Evolutionary conservation across 2,329 filamentous ascomycete genomes (phyloP), one percentile per base, ranked within the genome.

Genomic region (Fusarium tanahbumbuense): DNA sequence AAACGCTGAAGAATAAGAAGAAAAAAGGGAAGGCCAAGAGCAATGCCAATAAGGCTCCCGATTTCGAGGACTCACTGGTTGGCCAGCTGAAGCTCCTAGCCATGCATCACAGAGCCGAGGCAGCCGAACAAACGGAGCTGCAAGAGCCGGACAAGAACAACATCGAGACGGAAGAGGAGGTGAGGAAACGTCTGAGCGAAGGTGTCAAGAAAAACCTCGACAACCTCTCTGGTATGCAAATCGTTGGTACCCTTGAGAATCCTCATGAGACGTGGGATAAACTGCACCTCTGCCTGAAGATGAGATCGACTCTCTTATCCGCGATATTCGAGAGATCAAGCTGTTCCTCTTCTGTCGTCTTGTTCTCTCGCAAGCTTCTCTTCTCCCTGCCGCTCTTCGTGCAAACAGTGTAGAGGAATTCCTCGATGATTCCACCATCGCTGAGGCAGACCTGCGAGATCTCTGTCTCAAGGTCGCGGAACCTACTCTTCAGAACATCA

Each of bases 131-230:
- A n/a, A 16, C 9, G 16, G 59, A 72, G 0, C 18, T 64, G 3
- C 50, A 58, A 27, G 75, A 75, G 25, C 76, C 75, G 0, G 73
- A 77, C n/a, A 76, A 72, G 42, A 71, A 55, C 8, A 75, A 71
- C 22, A 77, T 77, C 2, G 76, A 77, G 46, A 75, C 74, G 1
- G 76, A 77, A 34, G 64, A 56, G 4, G 76, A 77, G 37, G 76
- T 77, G 73, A 72, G 73, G 12, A 70, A 74, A 27, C 74, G 62
- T 1, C 30, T 77, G 3, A 73, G 66, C 0, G 47, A 77, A 40
- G 75, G 76, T 3, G 73, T 73, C 32, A 66, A 76, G 57, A 77
- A 76, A 59, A 76, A 77, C 22, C 32, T 64, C 3, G 60, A 75
- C 0, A 52, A 64, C 3, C 8, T 57, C 1, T 64, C 50, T 54